A percentile compares a stretch with the other conserved stretches of the same genome.
Evolutionary conservation across 2,329 filamentous ascomycete species (phyloP).

Genomic region (Geosmithia flava): DNA sequence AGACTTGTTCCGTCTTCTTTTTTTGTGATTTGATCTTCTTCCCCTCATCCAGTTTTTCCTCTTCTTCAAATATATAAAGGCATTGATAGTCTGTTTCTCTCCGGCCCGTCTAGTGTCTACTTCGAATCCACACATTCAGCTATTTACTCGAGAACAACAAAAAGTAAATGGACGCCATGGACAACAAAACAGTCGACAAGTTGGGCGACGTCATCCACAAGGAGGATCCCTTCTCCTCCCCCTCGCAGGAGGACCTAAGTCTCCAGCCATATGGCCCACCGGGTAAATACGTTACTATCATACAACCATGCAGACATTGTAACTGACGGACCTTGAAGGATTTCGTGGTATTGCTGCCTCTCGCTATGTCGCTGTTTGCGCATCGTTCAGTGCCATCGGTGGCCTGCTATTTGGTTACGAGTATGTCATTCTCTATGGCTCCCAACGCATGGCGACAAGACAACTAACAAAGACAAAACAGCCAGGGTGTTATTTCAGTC

Average conservation of each 20-base stretch:
- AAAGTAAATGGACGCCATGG: not conserved
- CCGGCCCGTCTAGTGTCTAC: too few species aligned
- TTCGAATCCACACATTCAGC: too few species aligned
- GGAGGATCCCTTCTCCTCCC: not conserved
- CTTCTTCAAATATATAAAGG: too few species aligned
- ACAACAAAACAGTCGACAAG: not conserved
- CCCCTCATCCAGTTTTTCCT: too few species aligned
- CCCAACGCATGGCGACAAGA: not conserved
- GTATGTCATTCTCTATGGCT: not conserved
- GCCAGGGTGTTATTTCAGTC: slow-evolving; percentile 22
- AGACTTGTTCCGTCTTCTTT: too few species aligned
- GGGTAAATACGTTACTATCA: not conserved
- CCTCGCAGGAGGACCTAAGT: not conserved
- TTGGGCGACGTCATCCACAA: not conserved
- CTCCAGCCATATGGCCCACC: not conserved
- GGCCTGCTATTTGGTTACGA: slow-evolving; percentile 1
- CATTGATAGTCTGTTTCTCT: too few species aligned
- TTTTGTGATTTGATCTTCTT: too few species aligned
- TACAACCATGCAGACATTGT: not conserved
- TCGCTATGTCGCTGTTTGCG: slow-evolving; percentile 18
- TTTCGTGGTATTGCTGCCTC: slow-evolving; percentile 17
- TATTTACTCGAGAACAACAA: too few species aligned
- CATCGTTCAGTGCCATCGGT: slow-evolving; percentile 15
- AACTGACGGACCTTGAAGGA: slow-evolving; percentile 6
- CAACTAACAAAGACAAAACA: not conserved